phyloP scores from a whole-genome alignment of 1,139 yeast genomes.

The Zygoascus sp. region DNA sequence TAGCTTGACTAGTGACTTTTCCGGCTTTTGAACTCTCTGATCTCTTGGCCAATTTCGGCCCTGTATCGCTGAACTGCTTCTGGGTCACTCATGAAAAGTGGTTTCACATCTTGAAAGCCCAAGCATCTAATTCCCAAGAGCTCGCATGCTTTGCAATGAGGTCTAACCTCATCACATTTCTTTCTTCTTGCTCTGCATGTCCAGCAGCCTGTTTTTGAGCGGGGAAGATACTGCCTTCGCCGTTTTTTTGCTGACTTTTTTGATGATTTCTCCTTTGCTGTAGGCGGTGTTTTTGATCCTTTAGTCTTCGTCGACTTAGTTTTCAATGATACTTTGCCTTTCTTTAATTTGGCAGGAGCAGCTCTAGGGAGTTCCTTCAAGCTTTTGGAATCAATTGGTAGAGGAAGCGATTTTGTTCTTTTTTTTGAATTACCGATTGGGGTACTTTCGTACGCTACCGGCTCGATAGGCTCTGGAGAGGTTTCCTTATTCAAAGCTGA shows the following conservation, averaged over 20 bases:
- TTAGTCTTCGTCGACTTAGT: no score
- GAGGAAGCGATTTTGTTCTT: no score
- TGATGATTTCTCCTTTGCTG: background rate
- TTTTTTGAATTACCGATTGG: no score
- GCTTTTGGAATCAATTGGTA: no score
- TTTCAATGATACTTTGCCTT: no score
- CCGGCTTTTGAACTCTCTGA: background rate
- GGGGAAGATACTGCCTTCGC: slow-evolving; percentile 4
- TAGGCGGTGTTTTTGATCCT: background rate
- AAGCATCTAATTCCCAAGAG: slow-evolving; percentile 41
- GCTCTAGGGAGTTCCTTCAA: no score
- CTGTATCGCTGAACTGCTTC: slow-evolving; percentile 12
- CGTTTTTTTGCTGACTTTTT: background rate
- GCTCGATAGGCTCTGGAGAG: no score
- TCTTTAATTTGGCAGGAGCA: no score
- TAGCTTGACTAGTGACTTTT: no score
- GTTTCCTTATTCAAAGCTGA: no score
- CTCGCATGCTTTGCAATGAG: slow-evolving; percentile 34
- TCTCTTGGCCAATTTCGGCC: background rate
- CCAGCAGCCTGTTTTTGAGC: slow-evolving; percentile 43
- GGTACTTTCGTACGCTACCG: no score
- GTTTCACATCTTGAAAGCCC: slow-evolving; percentile 38
- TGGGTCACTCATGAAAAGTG: slow-evolving; percentile 46
- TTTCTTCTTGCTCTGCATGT: slow-evolving; percentile 47
- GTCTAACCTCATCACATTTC: slow-evolving; percentile 28